phyloP scores from a whole-genome alignment of 2,329 filamentous ascomycete species.

The Fusarium caatingaense region DNA sequence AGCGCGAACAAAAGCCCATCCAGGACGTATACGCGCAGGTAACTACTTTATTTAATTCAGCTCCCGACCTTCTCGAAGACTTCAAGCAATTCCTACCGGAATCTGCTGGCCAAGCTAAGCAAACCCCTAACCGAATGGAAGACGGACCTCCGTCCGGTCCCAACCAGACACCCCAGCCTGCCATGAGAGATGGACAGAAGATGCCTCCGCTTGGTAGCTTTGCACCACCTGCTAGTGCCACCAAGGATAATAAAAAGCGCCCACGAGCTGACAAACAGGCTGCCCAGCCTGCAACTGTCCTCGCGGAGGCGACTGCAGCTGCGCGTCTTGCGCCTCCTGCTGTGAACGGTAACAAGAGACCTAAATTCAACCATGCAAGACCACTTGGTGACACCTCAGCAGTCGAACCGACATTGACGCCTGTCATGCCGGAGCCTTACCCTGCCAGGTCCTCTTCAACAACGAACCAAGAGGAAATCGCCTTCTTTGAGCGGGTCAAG shows the following conservation, averaged over 20 bases:
- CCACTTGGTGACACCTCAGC: constrained; percentile 67
- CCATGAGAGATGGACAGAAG: constrained; percentile 72
- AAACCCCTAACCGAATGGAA: constrained; percentile 69
- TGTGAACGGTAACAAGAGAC: constrained; percentile 67
- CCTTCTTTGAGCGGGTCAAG: constrained; percentile 96
- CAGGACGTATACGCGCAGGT: constrained; percentile 98
- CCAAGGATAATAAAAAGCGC: constrained; percentile 91
- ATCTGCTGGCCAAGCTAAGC: constrained; percentile 70
- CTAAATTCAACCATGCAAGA: constrained; percentile 79
- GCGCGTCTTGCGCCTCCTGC: constrained; percentile 48
- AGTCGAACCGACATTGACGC: constrained; percentile 88
- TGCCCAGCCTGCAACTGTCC: constrained; percentile 60
- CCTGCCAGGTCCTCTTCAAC: constrained; percentile 78
- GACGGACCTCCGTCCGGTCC: constrained; percentile 56
- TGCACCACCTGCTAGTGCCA: constrained; percentile 81
- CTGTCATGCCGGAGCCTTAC: constrained; percentile 87
- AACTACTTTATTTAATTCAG: constrained; percentile 90
- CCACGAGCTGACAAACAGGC: constrained; percentile 69
- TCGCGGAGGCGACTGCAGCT: constrained; percentile 57
- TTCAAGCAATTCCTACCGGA: constrained; percentile 99
- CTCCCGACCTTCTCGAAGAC: constrained; percentile 94
- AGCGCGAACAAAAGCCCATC: constrained; percentile 97
- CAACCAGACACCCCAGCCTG: constrained; percentile 67
- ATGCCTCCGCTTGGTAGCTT: constrained; percentile 97
- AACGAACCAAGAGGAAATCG: constrained; percentile 86